Evolutionary conservation across 2,329 filamentous ascomycete genomes (phyloP).

Genomic region (Thermomyces lanuginosus): DNA sequence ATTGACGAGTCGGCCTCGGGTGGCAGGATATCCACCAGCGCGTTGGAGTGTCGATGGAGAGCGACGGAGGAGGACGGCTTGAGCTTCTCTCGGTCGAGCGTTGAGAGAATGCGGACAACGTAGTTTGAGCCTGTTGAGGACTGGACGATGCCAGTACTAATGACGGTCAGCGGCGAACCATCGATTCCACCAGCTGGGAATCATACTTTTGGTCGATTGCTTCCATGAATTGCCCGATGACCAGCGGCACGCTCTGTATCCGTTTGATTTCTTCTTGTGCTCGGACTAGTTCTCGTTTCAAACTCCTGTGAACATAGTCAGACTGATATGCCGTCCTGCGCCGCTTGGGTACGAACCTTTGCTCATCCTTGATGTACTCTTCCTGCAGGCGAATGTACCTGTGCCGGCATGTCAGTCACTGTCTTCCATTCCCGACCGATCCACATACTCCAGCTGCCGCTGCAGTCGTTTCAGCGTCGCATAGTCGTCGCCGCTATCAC

Average conservation of each 20-base stretch:
- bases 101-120: slow-evolving; percentile 93
- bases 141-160: slow-evolving; percentile 90
- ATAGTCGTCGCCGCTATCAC: slow-evolving; percentile 81
- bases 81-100: slow-evolving; percentile 91
- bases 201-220: slow-evolving; percentile 95
- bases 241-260: slow-evolving; percentile 92
- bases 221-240: slow-evolving; percentile 99
- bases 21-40: slow-evolving; percentile 94
- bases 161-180: slow-evolving; percentile 5
- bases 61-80: slow-evolving; percentile 97
- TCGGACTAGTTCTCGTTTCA: slow-evolving; percentile 92
- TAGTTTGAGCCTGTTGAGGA: slow-evolving; percentile 98
- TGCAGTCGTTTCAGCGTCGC: slow-evolving; percentile 91
- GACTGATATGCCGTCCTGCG: not conserved
- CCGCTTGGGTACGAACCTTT: slow-evolving; percentile 37
- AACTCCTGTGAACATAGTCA: slow-evolving; percentile 42
- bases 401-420: slow-evolving; percentile 4
- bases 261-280: slow-evolving; percentile 99
- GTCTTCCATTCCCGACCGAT: slow-evolving; percentile 1
- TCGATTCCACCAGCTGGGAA: slow-evolving; percentile 5
- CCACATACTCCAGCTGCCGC: slow-evolving; percentile 71
- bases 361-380: slow-evolving; percentile 99
- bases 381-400: slow-evolving; percentile 95
- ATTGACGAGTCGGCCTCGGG: slow-evolving; percentile 97
- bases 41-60: slow-evolving; percentile 94